A percentile compares a stretch with the other conserved stretches of the same genome.
Evolutionary conservation across 768 basidiomycete species (phyloP).

Genomic region (Hysterangium stoloniferum): DNA sequence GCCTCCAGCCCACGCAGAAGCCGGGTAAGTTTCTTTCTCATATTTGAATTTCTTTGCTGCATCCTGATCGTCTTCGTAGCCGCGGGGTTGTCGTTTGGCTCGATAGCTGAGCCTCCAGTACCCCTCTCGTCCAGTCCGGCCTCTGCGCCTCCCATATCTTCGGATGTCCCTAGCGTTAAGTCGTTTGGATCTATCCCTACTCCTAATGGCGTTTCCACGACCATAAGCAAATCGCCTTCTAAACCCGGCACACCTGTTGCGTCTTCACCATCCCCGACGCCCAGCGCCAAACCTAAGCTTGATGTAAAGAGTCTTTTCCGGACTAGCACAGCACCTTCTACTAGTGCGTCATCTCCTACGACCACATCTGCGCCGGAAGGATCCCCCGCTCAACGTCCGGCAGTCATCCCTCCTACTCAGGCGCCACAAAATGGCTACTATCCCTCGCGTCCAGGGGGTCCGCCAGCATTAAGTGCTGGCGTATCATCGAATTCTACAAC

Average conservation of each 20-base stretch:
- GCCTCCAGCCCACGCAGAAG: constrained; percentile 15
- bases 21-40: constrained; percentile 1
- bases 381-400: constrained; percentile 32
- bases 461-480: constrained; percentile 33
- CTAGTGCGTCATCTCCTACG: neutral
- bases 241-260: constrained; percentile 16
- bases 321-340: neutral
- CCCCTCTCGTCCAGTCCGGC: constrained; percentile 81
- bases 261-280: constrained; percentile 32
- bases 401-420: constrained; percentile 1
- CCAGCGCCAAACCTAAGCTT: constrained; percentile 46
- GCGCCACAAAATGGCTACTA: neutral
- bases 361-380: neutral
- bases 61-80: constrained; percentile 33
- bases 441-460: constrained; percentile 21
- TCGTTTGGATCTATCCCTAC: constrained; percentile 76
- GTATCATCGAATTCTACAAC: constrained; percentile 19
- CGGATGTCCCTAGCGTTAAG: constrained; percentile 68
- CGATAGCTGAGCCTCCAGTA: constrained; percentile 73
- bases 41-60: constrained; percentile 29
- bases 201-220: constrained; percentile 19
- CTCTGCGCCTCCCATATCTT: constrained; percentile 46
- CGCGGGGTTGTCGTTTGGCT: constrained; percentile 67
- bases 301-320: constrained; percentile 9
- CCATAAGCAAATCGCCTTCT: neutral